phyloP scores from a whole-genome alignment of 306 rosid genomes.

The Fagus sylvatica region DNA sequence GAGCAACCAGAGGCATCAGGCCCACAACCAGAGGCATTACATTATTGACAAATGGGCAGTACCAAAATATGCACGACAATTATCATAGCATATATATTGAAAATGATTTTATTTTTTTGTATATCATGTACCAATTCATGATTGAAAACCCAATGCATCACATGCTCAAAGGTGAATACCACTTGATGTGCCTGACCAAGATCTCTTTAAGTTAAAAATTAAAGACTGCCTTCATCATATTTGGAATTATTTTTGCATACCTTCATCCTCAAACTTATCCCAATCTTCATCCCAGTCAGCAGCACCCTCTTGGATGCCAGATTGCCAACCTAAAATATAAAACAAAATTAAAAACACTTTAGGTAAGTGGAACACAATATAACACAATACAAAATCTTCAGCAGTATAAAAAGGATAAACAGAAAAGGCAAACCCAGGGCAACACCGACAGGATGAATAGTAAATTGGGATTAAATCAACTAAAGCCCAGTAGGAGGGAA shows the following conservation, averaged over 20 bases:
- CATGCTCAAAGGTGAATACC: constrained; percentile 15
- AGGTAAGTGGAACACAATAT: constrained; percentile 3
- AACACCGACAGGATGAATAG: constrained; percentile 16
- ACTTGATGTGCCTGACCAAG: not conserved
- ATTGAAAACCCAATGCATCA: constrained; percentile 17
- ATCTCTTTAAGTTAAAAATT: not conserved
- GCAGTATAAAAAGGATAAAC: not conserved
- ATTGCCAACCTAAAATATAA: constrained; percentile 83
- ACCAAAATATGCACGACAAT: constrained; percentile 7
- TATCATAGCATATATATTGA: not conserved
- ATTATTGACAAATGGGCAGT: not conserved
- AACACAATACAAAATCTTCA: not conserved
- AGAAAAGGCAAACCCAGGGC: constrained; percentile 9
- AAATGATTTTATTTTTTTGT: not conserved
- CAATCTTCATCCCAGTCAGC: constrained; percentile 99
- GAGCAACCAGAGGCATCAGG: constrained; percentile 18
- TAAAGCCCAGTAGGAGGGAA: not conserved
- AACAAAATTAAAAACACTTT: constrained; percentile 11
- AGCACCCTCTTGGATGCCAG: constrained; percentile 82
- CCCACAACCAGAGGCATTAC: not conserved
- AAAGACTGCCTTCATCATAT: constrained; percentile 1
- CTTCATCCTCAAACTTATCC: constrained; percentile 96
- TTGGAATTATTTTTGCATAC: constrained; percentile 42
- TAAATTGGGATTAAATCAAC: not conserved
- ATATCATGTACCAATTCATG: not conserved